Evolutionary conservation across 495 filamentous ascomycete species (phyloP), one percentile per base, ranked within the genome.

Genomic region (Neurospora sp.): DNA sequence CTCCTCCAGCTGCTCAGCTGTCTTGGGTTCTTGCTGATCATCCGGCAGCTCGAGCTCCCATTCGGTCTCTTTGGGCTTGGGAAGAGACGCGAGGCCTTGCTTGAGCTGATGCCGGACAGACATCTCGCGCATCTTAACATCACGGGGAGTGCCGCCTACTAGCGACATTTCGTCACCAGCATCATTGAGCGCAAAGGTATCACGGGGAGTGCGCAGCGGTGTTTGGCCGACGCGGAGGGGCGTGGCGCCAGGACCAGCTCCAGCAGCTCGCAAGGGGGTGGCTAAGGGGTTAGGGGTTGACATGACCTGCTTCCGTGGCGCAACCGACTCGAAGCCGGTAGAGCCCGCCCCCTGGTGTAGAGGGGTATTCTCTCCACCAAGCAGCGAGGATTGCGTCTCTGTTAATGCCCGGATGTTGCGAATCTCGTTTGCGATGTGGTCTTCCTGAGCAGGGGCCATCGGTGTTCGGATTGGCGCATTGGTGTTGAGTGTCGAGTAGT

Each of bases 351-450:
- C 93, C 77, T 97, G 92, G 73, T 94, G 89, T 13, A 98, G 85
- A 45, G 93, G 92, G 0, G 94, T 94, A 77, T 98, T 98, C 73
- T 98, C 96, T 1, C 95, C 96, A 72, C 96, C 96, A 21, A 98
- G 87, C 19, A 99, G 85, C 21, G 93, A 96, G n/a, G 95, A 98
- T 78, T 98, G 92, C 0, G 96, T 98, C 78, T 97, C 93, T 0
- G 94, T 98, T 66, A 97, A 84, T 8, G 94, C 93, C 45, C 93
- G 88, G 71, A 98, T 97, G 80, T 99, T 98, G 74, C 89, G 91
- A 73, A 98, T 96, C 81, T 99, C 96, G 78, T 98, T 99, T 70
- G 95, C 93, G 70, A 99, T 93, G 75, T 92, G 90, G 80, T 99
- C 96, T 78, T 98, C 94, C 79, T 97, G 92, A 9, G 94, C 92